Conservation (phyloP, 371 early-diverging fungal species). For the Homolaphlyctis polyrhiza region DNA sequence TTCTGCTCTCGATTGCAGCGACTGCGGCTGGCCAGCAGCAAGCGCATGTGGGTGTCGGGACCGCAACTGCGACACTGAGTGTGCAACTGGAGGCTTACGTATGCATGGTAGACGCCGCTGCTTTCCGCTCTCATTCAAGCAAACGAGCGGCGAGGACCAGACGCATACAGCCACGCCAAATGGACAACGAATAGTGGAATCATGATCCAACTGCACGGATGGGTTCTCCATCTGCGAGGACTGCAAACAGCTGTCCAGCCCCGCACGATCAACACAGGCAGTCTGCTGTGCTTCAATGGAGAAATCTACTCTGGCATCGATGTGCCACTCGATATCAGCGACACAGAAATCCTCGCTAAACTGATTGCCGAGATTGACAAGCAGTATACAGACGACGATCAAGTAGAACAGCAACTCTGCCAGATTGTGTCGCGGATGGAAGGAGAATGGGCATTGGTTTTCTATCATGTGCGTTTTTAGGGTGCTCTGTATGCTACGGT, state of each 20-base stretch:
- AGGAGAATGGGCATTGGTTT: constrained; percentile 77
- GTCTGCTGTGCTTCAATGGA: constrained; percentile 58
- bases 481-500: too few species aligned
- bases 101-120: too few species aligned
- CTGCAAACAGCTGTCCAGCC: constrained; percentile 63
- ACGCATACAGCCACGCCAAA: background rate
- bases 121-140: too few species aligned
- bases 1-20: constrained; percentile 2
- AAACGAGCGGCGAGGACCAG: constrained; percentile 10
- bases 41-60: too few species aligned
- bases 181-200: background rate
- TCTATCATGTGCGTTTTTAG: constrained; percentile 45
- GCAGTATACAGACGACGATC: constrained; percentile 8
- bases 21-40: too few species aligned
- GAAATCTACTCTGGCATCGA: constrained; percentile 26
- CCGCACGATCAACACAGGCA: constrained; percentile 34
- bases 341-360: constrained; percentile 41
- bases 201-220: constrained; percentile 6
- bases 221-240: constrained; percentile 72
- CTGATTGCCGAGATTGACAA: constrained; percentile 39
- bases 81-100: too few species aligned
- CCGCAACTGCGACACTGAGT: too few species aligned
- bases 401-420: background rate
- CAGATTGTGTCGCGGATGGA: constrained; percentile 36
- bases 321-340: constrained; percentile 40